Evolutionary conservation across 257 asterid genomes (phyloP), one percentile per base, ranked within the genome.

Genomic region (Primulina eburnea): DNA sequence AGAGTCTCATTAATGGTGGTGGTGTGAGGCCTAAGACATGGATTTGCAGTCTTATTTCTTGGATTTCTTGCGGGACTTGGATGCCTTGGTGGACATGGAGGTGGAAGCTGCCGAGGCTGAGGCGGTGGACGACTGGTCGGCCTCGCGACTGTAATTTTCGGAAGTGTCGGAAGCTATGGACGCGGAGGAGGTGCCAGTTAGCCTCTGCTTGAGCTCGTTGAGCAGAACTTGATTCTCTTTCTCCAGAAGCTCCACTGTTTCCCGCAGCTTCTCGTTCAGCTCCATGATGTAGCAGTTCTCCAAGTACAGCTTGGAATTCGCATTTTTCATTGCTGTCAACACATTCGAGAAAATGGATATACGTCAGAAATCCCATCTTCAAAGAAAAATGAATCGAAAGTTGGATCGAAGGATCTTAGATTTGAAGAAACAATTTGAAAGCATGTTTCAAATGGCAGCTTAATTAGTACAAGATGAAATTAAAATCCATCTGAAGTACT

Each of bases 221-320:
- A 77, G 71, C 59, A 84, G 76, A 33, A 67, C 77, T 58, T 84
- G 78, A 38, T 84, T 81, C 78, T 84, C 86, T 78, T 81, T 80
- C 77, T 81, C 77, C 55, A 84, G 84, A 17, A 79, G 47, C 67
- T 84, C 89, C 6, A 86, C 89, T 53, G 75, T 77, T 70, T 75
- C 81, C 79, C 86, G 75, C 52, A 84, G 82, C 78, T 78, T 70
- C 47, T 79, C 86, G 40, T 84, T 84, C 60, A 81, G 84, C 52
- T 78, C 71, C 79, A 81, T 79, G 34, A 84, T 75, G 80, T 70
- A 79, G 52, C 81, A 68, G 67, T 84, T 81, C 76, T 81, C 80
- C 60, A 84, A 11, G 71, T 68, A 79, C 63, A 84, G 77, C 80
- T 79, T 81, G 30, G 86, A 77, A 80, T 84, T 84, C 5, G 69